Conservation (phyloP, 805 yeast species). For the Candida qinlingensis region DNA sequence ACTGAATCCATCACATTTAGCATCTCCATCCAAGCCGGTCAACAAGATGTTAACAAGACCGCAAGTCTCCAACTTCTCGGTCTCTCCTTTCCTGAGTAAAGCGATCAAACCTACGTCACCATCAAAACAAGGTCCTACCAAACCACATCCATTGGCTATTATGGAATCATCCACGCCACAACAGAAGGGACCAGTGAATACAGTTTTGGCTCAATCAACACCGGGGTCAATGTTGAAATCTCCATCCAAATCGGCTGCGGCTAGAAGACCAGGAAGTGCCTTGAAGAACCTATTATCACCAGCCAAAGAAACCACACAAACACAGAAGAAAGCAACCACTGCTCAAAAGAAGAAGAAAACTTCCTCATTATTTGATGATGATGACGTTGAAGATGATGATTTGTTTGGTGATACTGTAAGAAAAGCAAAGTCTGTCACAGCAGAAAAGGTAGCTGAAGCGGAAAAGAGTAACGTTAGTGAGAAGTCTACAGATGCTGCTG, state of each 20-base stretch:
- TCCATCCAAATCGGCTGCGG: constrained; percentile 17
- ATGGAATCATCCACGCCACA: constrained; percentile 14
- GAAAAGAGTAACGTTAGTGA: constrained; percentile 1
- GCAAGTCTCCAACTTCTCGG: constrained; percentile 14
- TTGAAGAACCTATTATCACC: constrained; percentile 22
- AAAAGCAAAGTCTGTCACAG: constrained; percentile 10
- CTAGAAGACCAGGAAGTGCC: constrained; percentile 15
- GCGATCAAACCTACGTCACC: constrained; percentile 9
- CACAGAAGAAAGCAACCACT: neutral
- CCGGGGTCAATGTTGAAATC: constrained; percentile 20
- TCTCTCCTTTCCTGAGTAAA: constrained; percentile 20
- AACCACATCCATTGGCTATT: constrained; percentile 4
- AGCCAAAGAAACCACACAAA: constrained; percentile 2
- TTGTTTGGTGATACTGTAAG: constrained; percentile 16
- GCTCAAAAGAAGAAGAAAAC: constrained; percentile 10
- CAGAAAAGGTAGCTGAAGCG: neutral
- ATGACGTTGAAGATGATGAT: constrained; percentile 26
- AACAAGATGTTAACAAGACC: constrained; percentile 11
- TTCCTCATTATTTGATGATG: constrained; percentile 23
- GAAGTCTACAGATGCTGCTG: neutral
- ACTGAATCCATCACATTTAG: constrained; percentile 14
- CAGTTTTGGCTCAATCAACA: constrained; percentile 23
- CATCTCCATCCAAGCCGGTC: constrained; percentile 4
- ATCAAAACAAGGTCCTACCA: neutral
- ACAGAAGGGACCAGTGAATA: constrained; percentile 6